phyloP scores from a whole-genome alignment of 2,329 filamentous ascomycete genomes.

The Cadophora gregata region DNA sequence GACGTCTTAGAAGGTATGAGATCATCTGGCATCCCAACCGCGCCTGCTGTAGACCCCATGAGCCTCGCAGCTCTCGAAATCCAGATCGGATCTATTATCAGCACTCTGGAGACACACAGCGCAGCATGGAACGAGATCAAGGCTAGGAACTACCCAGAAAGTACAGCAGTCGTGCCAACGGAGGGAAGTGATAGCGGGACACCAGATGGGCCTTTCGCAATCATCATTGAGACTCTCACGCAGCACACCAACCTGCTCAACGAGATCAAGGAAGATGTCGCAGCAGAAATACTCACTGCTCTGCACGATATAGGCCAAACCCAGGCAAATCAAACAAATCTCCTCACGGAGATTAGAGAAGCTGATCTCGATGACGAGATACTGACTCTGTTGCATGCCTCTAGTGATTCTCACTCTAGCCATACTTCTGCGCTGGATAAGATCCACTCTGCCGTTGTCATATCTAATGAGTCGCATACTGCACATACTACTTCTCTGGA shows the following conservation, averaged over 20 bases:
- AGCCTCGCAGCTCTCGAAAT: conserved; percentile 30
- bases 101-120: conserved; percentile 32
- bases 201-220: background rate
- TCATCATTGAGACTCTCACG: conserved; percentile 29
- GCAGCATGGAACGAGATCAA: conserved; percentile 32
- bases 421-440: conserved; percentile 29
- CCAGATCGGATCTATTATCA: conserved; percentile 34
- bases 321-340: conserved; percentile 31
- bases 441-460: conserved; percentile 31
- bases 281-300: conserved; percentile 42
- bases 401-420: conserved; percentile 35
- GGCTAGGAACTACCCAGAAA: conserved; percentile 3
- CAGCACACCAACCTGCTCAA: conserved; percentile 35
- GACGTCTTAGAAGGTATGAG: conserved; percentile 26
- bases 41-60: conserved; percentile 4
- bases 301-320: conserved; percentile 38
- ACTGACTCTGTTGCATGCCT: conserved; percentile 41
- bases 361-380: conserved; percentile 43
- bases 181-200: conserved; percentile 2
- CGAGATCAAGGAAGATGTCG: conserved; percentile 44
- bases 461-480: conserved; percentile 30
- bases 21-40: conserved; percentile 12
- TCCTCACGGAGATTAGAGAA: conserved; percentile 39
- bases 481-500: conserved; percentile 25
- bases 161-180: conserved; percentile 22